phyloP scores from a whole-genome alignment of 2,329 filamentous ascomycete species.

The Aschersonia sp. region DNA sequence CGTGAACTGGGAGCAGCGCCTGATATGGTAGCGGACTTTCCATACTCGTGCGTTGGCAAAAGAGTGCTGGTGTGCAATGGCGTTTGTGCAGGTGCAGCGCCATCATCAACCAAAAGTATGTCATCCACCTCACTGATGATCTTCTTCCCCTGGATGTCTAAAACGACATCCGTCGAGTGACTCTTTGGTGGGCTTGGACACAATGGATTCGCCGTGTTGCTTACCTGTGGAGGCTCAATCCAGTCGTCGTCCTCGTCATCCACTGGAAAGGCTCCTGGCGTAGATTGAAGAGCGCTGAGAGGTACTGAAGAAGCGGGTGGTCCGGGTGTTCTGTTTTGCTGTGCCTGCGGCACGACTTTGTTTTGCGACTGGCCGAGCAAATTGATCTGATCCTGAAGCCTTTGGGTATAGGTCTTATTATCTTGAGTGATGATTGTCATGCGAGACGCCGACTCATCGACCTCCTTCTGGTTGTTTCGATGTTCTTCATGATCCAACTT shows the following conservation, averaged over 20 bases:
- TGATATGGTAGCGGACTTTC: slow-evolving; percentile 51
- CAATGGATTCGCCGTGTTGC: slow-evolving; percentile 13
- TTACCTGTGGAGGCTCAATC: slow-evolving; percentile 37
- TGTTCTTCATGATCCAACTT: slow-evolving; percentile 29
- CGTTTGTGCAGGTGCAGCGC: background rate
- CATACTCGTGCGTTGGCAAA: slow-evolving; percentile 18
- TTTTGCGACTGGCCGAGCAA: slow-evolving; percentile 46
- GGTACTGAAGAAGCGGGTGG: slow-evolving; percentile 12
- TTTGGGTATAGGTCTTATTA: slow-evolving; percentile 77
- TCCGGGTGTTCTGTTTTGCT: slow-evolving; percentile 16
- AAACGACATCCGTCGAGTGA: slow-evolving; percentile 47
- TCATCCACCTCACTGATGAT: slow-evolving; percentile 30
- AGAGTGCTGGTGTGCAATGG: slow-evolving; percentile 1
- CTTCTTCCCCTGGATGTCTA: slow-evolving; percentile 34
- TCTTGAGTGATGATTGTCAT: slow-evolving; percentile 27
- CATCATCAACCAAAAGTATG: slow-evolving; percentile 3
- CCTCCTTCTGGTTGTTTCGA: slow-evolving; percentile 39
- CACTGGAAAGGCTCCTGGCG: slow-evolving; percentile 46
- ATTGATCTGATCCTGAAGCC: slow-evolving; percentile 85
- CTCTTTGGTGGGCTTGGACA: slow-evolving; percentile 44
- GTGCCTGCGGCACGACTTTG: slow-evolving; percentile 23
- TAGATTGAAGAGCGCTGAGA: slow-evolving; percentile 21
- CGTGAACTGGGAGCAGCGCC: slow-evolving; percentile 22
- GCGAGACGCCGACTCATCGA: slow-evolving; percentile 24
- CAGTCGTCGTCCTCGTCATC: slow-evolving; percentile 45